phyloP scores from a whole-genome alignment of 2,329 filamentous ascomycete genomes.

The Bertia moriformis region DNA sequence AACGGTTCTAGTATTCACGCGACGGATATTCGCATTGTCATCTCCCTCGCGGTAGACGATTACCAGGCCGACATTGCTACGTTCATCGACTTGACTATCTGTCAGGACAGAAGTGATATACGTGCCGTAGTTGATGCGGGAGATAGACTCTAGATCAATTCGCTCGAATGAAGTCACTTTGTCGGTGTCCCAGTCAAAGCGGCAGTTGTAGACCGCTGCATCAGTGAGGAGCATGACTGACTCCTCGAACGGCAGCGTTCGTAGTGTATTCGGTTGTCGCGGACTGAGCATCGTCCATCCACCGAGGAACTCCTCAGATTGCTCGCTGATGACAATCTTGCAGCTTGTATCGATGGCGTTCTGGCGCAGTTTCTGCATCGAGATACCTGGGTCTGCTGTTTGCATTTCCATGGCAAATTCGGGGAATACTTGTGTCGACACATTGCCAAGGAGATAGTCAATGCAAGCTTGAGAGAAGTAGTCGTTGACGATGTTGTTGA shows the following conservation, averaged over 20 bases:
- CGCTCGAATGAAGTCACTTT: slow-evolving; percentile 58
- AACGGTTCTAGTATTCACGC: slow-evolving; percentile 52
- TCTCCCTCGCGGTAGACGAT: slow-evolving; percentile 40
- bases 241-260: slow-evolving; percentile 51
- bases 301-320: slow-evolving; percentile 45
- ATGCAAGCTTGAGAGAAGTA: slow-evolving; percentile 62
- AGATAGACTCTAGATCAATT: slow-evolving; percentile 43
- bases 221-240: slow-evolving; percentile 54
- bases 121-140: slow-evolving; percentile 42
- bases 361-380: slow-evolving; percentile 48
- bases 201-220: slow-evolving; percentile 50
- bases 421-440: slow-evolving; percentile 48
- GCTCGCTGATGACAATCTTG: slow-evolving; percentile 49
- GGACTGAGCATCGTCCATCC: slow-evolving; percentile 57
- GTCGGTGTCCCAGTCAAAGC: slow-evolving; percentile 58
- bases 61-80: slow-evolving; percentile 50
- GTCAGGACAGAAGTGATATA: slow-evolving; percentile 58
- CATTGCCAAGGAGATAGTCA: slow-evolving; percentile 55
- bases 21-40: slow-evolving; percentile 35
- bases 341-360: slow-evolving; percentile 54
- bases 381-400: slow-evolving; percentile 53
- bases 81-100: slow-evolving; percentile 41
- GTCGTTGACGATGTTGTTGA: slow-evolving; percentile 55
- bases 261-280: slow-evolving; percentile 37
- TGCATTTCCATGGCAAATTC: slow-evolving; percentile 60